phyloP scores from a whole-genome alignment of 2,329 filamentous ascomycete genomes.

The Scedosporium apiospermum region DNA sequence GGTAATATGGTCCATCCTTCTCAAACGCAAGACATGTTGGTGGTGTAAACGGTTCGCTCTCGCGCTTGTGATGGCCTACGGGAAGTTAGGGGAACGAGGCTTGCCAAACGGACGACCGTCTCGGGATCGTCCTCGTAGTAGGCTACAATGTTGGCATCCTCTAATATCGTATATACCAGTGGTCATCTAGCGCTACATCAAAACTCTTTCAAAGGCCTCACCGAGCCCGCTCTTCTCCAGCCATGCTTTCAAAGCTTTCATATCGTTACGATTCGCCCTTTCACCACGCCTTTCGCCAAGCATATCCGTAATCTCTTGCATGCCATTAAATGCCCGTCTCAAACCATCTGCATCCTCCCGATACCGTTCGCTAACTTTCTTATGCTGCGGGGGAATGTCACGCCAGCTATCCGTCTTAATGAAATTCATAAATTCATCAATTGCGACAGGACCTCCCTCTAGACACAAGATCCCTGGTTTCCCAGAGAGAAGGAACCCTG shows the following conservation, averaged over 20 bases:
- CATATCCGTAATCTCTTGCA: slow-evolving; percentile 46
- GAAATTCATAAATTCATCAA: slow-evolving; percentile 52
- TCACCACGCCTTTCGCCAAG: slow-evolving; percentile 36
- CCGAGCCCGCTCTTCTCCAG: slow-evolving; percentile 32
- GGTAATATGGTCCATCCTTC: no score
- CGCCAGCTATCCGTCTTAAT: slow-evolving; percentile 56
- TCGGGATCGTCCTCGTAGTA: no score
- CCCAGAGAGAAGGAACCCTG: slow-evolving; percentile 50
- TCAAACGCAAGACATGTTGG: no score
- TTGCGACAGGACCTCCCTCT: slow-evolving; percentile 33
- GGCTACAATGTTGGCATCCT: no score
- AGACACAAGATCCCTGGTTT: slow-evolving; percentile 48
- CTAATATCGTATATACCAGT: no score
- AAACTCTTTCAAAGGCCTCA: slow-evolving; percentile 32
- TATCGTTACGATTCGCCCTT: slow-evolving; percentile 40
- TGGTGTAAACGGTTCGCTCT: no score
- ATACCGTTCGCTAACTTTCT: slow-evolving; percentile 50
- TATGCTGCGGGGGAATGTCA: slow-evolving; percentile 51
- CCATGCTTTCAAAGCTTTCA: slow-evolving; percentile 43
- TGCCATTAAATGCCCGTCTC: slow-evolving; percentile 38
- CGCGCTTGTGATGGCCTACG: no score
- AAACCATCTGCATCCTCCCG: slow-evolving; percentile 25
- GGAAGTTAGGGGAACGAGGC: no score
- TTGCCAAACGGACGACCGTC: no score
- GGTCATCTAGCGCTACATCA: slow-evolving; percentile 15